Base-by-base conservation (phyloP, 192 early-diverging fungal genomes). In the Blastocladiella britannica region DNA sequence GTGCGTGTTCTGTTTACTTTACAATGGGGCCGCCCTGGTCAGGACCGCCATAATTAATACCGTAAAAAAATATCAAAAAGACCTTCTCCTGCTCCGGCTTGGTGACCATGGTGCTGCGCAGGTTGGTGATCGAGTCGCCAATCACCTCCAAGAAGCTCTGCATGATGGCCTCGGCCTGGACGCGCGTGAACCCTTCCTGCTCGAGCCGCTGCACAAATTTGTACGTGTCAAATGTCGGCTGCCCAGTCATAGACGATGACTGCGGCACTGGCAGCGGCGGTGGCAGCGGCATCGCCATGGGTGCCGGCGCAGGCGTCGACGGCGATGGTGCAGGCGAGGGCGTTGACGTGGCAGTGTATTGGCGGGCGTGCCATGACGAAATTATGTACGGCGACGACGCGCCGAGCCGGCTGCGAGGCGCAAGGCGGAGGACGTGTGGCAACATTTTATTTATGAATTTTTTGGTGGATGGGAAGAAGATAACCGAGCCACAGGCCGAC, bases 1-100 rank as follows among this genome's bases (percentile, higher is more conserved):
- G 63, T 91, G 88, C 15, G 88, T 70, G 1, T 80, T 76, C 78
- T 82, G 55, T 24, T 9, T 28, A n/a, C 24, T 43, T 25, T 51
- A 7, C 18, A 20, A 28, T 25, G 60, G 28, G 25, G 15, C 31
- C 25, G 12, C 29, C 24, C 52, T 28, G 26, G 22, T 12, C 8
- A 27, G 24, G 24, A 7, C 7, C 22, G 53, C 7, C 23, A 7
- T 9, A 26, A 23, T 12, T 7, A 7, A 54, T 15, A 54, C 7
- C 7, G 7, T 55, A 18, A n/a, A 53, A 28, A 4, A 56, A 31
- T 20, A 47, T 18, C 20, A 28, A n/a, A n/a, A n/a, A n/a, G n/a
- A 80, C 75, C 63, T 82, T 82, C 62, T 87, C 79, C 64, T 86
- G 86, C 54, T 92, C 87, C 5, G 82, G 74, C 62, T 85, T 86